Evolutionary conservation across 495 filamentous ascomycete genomes (phyloP), one percentile per base, ranked within the genome.

Genomic region (Podospora tetraspora): DNA sequence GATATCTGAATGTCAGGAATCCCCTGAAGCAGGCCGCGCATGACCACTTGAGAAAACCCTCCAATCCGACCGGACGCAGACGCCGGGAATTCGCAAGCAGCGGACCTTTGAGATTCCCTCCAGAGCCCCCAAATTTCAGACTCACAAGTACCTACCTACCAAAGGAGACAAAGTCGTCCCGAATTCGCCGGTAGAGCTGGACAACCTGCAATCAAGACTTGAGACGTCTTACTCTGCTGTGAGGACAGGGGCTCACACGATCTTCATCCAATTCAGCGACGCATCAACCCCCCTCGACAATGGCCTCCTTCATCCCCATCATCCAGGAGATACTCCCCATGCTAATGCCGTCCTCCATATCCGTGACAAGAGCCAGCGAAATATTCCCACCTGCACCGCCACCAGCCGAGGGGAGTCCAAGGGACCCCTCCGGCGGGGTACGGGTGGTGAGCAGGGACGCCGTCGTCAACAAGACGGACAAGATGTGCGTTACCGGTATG

Each of bases 381-480:
- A 77, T 86, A 32, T 69, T 78, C 57, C 76, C 79, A 24, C 64
- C 70, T 9, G 61, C 66, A 3, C 75, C 72, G 4, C 81, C 82
- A 30, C 43, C 63, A 59, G 7, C 59, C n/a, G 52, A 27, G 56
- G 24, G 32, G 27, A 13, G 13, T 1, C 13, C 34, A 23, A 21
- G n/a, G 60, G 62, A 65, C 71, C 37, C 70, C 62, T 71, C 70
- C 67, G 84, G 2, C 16, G 43, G 78, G 52, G 81, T 82, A 32
- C 81, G 82, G 57, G 86, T 88, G 77, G 77, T 84, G 56, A 76
- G 83, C 23, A 79, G 86, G 67, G 82, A 85, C 57, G 87, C 88
- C 27, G 83, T 91, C 61, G 80, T 86, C 57, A 79, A 83, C 67
- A 83, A 86, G 71, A 83, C 82, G 13, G 86, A 89, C 59, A 85